Evolutionary conservation across 2,329 filamentous ascomycete genomes (phyloP), one percentile per base, ranked within the genome.

Genomic region (Xylariaceae sp.): DNA sequence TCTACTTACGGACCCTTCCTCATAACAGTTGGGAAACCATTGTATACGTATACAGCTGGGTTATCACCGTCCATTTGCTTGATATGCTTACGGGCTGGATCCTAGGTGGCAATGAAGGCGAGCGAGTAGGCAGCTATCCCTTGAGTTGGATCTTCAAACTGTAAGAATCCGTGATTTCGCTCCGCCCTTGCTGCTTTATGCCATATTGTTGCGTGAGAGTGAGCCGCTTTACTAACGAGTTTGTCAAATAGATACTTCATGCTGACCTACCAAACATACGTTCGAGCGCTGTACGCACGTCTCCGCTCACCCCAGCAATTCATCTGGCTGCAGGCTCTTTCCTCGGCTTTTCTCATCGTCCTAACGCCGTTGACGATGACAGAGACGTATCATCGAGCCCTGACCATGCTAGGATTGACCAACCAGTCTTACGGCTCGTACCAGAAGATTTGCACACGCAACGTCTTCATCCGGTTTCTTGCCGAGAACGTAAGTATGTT

Each of bases 241-340:
- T 17, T n/a, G 44, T 37, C 3, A 4, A 37, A 54, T 42, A 66
- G 64, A 59, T 66, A 66, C 23, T 66, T 66, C 57, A 65, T 84
- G 77, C 74, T 88, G 55, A 88, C 86, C 4, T 88, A 88, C 72
- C 85, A 88, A 73, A 88, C 85, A 3, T 88, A 88, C 72, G 86
- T 88, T 10, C 84, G 86, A 55, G 84, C 86, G 9, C 73, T 88
- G 59, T 88, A 88, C 70, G 86, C 86, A 11, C 84, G 86, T 15
- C 80, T 88, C 11, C 84, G 86, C 62, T 85, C 82, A 4, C 86
- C 85, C 0, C 73, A 77, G 45, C 85, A 88, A 72, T 88, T 88
- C 73, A 77, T 88, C 59, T 77, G 82, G 64, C 82, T 88, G 44
- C 86, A 88, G 71, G 73, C 84, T 13, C 76, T 88, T 62, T 88